These are phyloP conservation scores for Apiotrichum laibachii DNA, from an alignment of 1,284 basidiomycete species.

Conservation along the genomic window DNA sequence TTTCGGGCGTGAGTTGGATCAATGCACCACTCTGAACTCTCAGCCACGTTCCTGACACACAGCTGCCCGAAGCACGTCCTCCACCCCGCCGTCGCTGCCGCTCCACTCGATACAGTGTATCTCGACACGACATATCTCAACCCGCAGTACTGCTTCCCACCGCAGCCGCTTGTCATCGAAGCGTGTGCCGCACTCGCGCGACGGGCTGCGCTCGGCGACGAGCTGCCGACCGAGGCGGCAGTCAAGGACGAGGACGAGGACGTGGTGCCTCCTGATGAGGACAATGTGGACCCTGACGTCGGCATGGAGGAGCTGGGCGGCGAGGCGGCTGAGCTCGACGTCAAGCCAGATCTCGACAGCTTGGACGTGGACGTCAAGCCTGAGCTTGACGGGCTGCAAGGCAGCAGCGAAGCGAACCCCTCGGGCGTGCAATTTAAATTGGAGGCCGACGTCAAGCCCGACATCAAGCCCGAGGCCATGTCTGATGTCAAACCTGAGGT, in stretches of 20 bases:
- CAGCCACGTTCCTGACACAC: conserved; percentile 3
- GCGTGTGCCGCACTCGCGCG: conserved; percentile 81
- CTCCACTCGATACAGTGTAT: conserved; percentile 80
- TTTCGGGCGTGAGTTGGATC: conserved; percentile 64
- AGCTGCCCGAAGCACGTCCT: conserved; percentile 71
- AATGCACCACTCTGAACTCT: neutral
- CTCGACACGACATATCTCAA: conserved; percentile 96
- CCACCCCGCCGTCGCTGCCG: conserved; percentile 75
- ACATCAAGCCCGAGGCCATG: conserved; percentile 6
- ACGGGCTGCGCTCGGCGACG: neutral
- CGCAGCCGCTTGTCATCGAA: conserved; percentile 85
- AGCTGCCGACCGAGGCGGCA: neutral
- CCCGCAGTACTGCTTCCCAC: conserved; percentile 90
- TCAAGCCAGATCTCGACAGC: conserved; percentile 26
- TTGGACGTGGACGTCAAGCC: conserved; percentile 31
- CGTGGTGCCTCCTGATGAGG: conserved; percentile 26
- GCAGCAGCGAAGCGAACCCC: conserved; percentile 20
- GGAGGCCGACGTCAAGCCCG: conserved; percentile 20
- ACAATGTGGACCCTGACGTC: conserved; percentile 43
- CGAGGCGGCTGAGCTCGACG: conserved; percentile 27
- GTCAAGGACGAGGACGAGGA: conserved; percentile 8
- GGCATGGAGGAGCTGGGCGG: conserved; percentile 8
- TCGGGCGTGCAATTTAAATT: conserved; percentile 35
- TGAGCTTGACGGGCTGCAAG: conserved; percentile 44
- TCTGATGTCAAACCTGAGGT: conserved; percentile 8